Base-by-base conservation (phyloP, 768 basidiomycete species). In the Pisolithus sp. region DNA sequence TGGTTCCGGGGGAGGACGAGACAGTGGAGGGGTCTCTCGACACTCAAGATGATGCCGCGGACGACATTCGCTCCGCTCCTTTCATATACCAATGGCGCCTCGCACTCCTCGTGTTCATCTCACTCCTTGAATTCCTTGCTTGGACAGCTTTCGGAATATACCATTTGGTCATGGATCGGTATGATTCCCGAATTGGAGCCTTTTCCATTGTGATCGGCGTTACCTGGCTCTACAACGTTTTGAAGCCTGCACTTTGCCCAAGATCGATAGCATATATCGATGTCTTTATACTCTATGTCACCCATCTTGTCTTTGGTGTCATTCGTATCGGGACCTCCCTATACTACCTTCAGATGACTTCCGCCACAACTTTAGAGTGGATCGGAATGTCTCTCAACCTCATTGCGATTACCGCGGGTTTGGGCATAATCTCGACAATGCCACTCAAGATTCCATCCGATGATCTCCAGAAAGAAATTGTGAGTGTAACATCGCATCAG, bases 361-460 rank as follows among this genome's bases (percentile, higher is more conserved):
- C 46, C 8, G 5, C 15, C 26, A 28, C 15, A 48, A 13, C 13
- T 31, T 10, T 47, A 7, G n/a, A 47, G 13, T 41, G 30, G 34
- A 44, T 31, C 18, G 46, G 30, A 39, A 34, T 70, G 17, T 59
- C 66, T 34, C 59, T 64, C 48, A 82, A 88, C 62, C 45, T 86
- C 31, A 52, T 69, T 9, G 74, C 70, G 0, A 54, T 81, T 28
- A 23, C 73, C 10, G 55, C 67, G 1, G 65, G 84, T 23, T 50
- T 88, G 12, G 54, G 59, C 0, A 64, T 83, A 6, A 68, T 83
- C 12, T 58, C 84, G 21, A 68, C 68, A 1, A 89, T 88, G 80
- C 89, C 88, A 0, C 57, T 91, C 49, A 79, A 65, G 1, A 62
- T 85, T n/a, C 86, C 89, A 4, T 82, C 80, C 57, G 62, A 57